Evolutionary conservation across 2,329 filamentous ascomycete species (phyloP).

Genomic region (Thielaviopsis cerberus): DNA sequence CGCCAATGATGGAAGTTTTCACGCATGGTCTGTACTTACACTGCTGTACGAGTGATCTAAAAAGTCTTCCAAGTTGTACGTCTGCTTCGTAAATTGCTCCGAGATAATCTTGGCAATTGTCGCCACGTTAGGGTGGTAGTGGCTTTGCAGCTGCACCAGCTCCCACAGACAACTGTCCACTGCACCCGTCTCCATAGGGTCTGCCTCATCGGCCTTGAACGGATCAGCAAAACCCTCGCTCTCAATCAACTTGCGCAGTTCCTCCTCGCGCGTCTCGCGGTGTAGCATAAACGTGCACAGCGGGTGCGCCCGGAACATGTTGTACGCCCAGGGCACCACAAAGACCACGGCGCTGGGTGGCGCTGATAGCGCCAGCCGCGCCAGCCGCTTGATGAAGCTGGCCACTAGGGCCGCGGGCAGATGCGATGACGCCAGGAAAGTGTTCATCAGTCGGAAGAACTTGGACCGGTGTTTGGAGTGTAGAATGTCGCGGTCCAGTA

Average conservation of each 20-base stretch:
- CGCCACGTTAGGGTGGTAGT: slow-evolving; percentile 94
- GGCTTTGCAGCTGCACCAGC: slow-evolving; percentile 70
- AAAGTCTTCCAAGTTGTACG: slow-evolving; percentile 94
- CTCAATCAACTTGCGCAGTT: slow-evolving; percentile 40
- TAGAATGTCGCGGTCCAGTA: slow-evolving; percentile 68
- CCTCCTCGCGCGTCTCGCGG: slow-evolving; percentile 43
- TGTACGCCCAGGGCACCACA: slow-evolving; percentile 87
- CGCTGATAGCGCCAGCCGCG: slow-evolving; percentile 66
- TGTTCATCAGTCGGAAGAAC: slow-evolving; percentile 83
- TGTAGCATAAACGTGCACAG: slow-evolving; percentile 94
- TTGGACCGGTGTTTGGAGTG: slow-evolving; percentile 87
- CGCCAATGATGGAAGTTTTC: neutral
- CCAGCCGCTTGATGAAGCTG: slow-evolving; percentile 88
- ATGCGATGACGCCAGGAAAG: slow-evolving; percentile 80
- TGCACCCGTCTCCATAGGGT: slow-evolving; percentile 71
- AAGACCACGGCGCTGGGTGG: slow-evolving; percentile 79
- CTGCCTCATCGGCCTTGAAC: slow-evolving; percentile 54
- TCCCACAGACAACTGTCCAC: slow-evolving; percentile 94
- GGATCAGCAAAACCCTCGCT: slow-evolving; percentile 48
- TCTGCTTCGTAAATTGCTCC: slow-evolving; percentile 91
- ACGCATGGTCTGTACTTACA: slow-evolving; percentile 28
- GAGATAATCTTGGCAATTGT: slow-evolving; percentile 84
- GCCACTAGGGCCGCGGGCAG: slow-evolving; percentile 78
- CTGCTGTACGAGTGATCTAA: slow-evolving; percentile 80
- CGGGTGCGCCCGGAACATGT: slow-evolving; percentile 76